Percentiles rank a stretch among this genome's conserved stretches.
Conservation (phyloP, 306 rosid species). For the Lotus japonicus region DNA sequence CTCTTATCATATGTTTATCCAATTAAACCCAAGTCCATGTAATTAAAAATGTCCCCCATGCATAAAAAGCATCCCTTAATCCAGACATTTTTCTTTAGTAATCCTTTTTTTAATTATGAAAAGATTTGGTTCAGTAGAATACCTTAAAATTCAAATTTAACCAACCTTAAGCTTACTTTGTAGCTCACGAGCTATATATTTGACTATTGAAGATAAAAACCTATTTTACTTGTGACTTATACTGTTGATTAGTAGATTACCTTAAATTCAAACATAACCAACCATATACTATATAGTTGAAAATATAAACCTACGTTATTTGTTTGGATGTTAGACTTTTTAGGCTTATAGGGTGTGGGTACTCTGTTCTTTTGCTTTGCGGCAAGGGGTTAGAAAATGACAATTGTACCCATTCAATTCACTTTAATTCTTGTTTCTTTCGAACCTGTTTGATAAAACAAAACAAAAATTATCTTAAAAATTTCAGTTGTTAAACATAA, state of each 20-base stretch:
- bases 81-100: not conserved
- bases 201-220: slow-evolving; percentile 1
- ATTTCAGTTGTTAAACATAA: no score
- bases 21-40: not conserved
- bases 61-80: not conserved
- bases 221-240: not conserved
- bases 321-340: not conserved
- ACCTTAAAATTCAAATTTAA: slow-evolving; percentile 24
- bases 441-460: no score
- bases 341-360: not conserved
- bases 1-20: not conserved
- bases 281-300: not conserved
- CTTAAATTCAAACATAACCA: slow-evolving; percentile 28
- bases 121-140: slow-evolving; percentile 2
- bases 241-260: not conserved
- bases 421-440: no score
- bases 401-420: not conserved
- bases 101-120: not conserved
- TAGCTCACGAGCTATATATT: not conserved
- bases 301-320: not conserved
- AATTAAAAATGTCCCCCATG: not conserved
- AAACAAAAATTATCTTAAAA: no score
- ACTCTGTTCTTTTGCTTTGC: slow-evolving; percentile 4
- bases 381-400: slow-evolving; percentile 3
- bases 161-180: not conserved